Conservation (phyloP, 73 alveolate genomes). For the Uronychia binucleata region DNA sequence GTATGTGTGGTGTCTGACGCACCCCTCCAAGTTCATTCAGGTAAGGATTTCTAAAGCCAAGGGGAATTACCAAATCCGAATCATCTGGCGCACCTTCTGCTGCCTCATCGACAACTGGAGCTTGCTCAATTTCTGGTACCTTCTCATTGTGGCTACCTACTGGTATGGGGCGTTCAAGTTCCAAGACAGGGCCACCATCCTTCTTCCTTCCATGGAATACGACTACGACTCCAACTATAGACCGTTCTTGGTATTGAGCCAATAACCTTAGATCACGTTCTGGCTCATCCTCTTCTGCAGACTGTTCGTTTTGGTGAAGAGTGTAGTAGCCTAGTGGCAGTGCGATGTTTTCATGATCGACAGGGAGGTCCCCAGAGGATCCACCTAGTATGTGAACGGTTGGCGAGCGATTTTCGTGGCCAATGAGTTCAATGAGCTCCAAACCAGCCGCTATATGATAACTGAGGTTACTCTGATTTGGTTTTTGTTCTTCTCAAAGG, state of each 20-base stretch:
- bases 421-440: slow-evolving; percentile 92
- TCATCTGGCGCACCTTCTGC: slow-evolving; percentile 48
- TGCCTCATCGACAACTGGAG: slow-evolving; percentile 77
- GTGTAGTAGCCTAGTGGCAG: slow-evolving; percentile 70
- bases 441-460: slow-evolving; percentile 68
- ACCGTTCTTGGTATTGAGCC: slow-evolving; percentile 60
- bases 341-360: slow-evolving; percentile 87
- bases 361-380: slow-evolving; percentile 87
- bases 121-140: slow-evolving; percentile 80
- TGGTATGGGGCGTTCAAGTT: slow-evolving; percentile 88
- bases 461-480: slow-evolving; percentile 67
- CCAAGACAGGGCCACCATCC: slow-evolving; percentile 79
- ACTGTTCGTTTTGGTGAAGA: slow-evolving; percentile 64
- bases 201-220: slow-evolving; percentile 70
- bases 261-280: slow-evolving; percentile 53
- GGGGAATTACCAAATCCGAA: not conserved
- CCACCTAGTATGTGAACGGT: slow-evolving; percentile 59
- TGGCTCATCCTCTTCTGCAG: slow-evolving; percentile 74
- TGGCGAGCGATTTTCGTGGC: slow-evolving; percentile 95
- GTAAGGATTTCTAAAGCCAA: not conserved
- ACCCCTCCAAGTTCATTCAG: not conserved
- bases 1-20: slow-evolving; percentile 7
- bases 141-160: slow-evolving; percentile 85
- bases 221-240: slow-evolving; percentile 41
- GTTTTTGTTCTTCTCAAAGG: slow-evolving; percentile 59